Evolutionary conservation across 148 eudicot species (phyloP).

Genomic region (Gaultheria prostrata): DNA sequence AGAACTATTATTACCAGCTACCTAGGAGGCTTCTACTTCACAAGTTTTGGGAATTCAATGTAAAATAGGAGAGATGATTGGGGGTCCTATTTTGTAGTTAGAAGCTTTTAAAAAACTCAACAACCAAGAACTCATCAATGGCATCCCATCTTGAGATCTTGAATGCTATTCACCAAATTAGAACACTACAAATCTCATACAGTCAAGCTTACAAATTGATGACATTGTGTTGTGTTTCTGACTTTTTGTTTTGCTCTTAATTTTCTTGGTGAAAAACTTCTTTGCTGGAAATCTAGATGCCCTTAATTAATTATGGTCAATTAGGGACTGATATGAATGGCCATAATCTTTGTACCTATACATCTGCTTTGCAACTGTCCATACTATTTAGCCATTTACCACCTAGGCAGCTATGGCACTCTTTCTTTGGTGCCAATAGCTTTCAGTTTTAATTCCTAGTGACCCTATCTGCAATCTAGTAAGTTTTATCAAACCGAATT

Average conservation of each 20-base stretch:
- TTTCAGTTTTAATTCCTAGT: neutral
- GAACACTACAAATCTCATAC: neutral
- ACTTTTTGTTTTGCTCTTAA: neutral
- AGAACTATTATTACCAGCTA: neutral
- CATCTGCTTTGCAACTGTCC: neutral
- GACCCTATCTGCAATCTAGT: neutral
- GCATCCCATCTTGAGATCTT: neutral
- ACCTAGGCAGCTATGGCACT: neutral
- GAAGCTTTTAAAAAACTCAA: neutral
- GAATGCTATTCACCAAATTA: neutral
- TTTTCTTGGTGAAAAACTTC: neutral
- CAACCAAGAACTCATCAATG: neutral
- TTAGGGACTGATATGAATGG: neutral
- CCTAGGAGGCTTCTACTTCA: neutral
- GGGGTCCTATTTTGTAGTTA: neutral
- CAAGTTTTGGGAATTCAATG: neutral
- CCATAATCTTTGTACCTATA: neutral
- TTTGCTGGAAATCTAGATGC: neutral
- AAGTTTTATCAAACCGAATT: no score
- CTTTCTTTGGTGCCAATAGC: neutral
- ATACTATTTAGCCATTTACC: neutral
- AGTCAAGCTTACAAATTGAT: neutral
- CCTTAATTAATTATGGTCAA: slow-evolving; percentile 5
- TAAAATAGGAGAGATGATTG: neutral
- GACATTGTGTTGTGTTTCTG: neutral